Base-by-base conservation (phyloP, 352 stramenopile species). In the Globisporangium lucens region DNA sequence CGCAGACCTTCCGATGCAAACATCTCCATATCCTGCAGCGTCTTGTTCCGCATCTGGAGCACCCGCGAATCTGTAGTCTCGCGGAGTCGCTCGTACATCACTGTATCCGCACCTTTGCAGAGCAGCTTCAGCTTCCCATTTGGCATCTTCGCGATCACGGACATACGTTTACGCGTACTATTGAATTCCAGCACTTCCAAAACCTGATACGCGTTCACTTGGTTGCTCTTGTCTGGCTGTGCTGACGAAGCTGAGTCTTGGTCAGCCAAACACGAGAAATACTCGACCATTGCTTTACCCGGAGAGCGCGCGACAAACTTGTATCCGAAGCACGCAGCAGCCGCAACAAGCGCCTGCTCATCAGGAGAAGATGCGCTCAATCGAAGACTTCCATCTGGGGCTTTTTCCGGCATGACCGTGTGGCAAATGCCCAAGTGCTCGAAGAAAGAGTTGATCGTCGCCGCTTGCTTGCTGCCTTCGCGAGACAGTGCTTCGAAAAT, bases 321-420 rank as follows among this genome's bases (percentile, higher is more conserved):
- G 67, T 85, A 97, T 3, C 90, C 90, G 75, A 96, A 96, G 64
- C 87, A 89, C 2, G 69, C 82, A 12, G 89, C 90, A 0, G 85
- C 90, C 13, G 83, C 86, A 7, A 98, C 91, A 4, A 98, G 71
- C 22, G 91, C 90, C 68, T 97, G 88, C 43, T 98, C 91, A 71
- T 98, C 91, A 0, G 90, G 91, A 43, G 91, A 98, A 56, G 95
- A 97, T 1, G 95, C 93, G 65, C 93, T 97, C 65, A 98, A 83
- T 1, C 86, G 79, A 4, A 97, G 69, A 65, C 71, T 87, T 4
- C 87, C 89, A 55, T 98, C 95, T 0, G 95, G 61, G 36, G 97
- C 88, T 13, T 90, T 94, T 75, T 99, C 98, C 0, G 98, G 96
- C 73, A 99, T 98, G 36, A 99, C 97, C 5, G 97, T 99, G 78